Evolutionary conservation across 345 rosid species (phyloP).

Genomic region (Adansonia digitata): DNA sequence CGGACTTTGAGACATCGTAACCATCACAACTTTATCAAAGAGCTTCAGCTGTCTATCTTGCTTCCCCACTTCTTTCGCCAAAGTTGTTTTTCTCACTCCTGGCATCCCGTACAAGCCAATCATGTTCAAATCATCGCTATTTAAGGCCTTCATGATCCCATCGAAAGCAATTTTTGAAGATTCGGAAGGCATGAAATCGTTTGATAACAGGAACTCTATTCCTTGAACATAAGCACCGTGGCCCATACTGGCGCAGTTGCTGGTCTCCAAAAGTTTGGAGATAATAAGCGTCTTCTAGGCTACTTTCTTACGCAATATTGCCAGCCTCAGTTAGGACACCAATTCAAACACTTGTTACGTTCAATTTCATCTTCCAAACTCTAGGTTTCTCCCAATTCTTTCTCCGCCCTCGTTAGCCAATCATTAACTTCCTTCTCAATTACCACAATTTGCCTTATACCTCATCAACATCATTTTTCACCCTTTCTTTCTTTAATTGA

Average conservation of each 20-base stretch:
- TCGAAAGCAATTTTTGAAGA: background rate
- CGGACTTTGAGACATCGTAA: background rate
- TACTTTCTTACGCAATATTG: background rate
- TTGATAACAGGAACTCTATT: background rate
- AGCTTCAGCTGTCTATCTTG: background rate
- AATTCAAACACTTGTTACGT: too few relatives aligned
- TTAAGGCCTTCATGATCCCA: background rate
- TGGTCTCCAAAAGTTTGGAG: background rate
- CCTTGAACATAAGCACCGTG: background rate
- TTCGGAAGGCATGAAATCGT: background rate
- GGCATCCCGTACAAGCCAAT: conserved; percentile 4
- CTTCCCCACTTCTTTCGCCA: conserved; percentile 2
- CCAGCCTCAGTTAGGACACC: background rate
- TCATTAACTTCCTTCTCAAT: too few relatives aligned
- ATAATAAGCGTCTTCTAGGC: background rate
- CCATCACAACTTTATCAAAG: conserved; percentile 1
- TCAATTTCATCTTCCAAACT: too few relatives aligned
- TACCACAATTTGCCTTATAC: too few relatives aligned
- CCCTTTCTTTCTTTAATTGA: too few relatives aligned
- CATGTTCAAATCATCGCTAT: background rate
- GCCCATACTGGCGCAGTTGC: background rate
- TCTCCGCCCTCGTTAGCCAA: too few relatives aligned
- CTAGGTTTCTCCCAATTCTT: too few relatives aligned
- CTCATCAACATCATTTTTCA: too few relatives aligned
- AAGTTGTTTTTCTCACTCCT: conserved; percentile 14